A percentile compares a stretch with the other conserved stretches of the same genome.
phyloP scores from a whole-genome alignment of 495 filamentous ascomycete species.

The Tuber indicum region DNA sequence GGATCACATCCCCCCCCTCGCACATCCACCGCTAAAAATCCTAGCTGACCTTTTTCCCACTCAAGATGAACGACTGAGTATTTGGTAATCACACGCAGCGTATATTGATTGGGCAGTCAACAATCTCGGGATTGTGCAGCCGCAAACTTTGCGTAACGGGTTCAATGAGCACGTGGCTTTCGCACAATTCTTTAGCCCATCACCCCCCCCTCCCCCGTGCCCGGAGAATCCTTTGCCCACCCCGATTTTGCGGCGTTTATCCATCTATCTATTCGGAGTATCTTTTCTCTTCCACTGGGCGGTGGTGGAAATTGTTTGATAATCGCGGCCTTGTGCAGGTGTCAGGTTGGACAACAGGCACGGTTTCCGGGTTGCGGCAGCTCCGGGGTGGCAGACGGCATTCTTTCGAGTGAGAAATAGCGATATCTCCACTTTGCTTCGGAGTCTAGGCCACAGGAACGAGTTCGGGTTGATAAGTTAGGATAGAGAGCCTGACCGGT shows the following conservation, averaged over 20 bases:
- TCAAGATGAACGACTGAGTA: not conserved
- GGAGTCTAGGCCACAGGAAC: not conserved
- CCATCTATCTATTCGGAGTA: not conserved
- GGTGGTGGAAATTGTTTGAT: not conserved
- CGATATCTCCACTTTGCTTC: too few relatives aligned
- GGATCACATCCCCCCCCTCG: too few relatives aligned
- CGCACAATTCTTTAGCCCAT: not conserved
- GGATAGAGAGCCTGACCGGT: not conserved
- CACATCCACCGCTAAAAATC: not conserved
- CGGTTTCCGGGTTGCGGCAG: too few relatives aligned
- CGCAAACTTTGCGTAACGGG: not conserved
- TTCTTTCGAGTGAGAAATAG: too few relatives aligned
- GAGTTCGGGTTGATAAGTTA: not conserved
- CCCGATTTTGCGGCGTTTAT: not conserved
- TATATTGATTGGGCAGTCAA: not conserved
- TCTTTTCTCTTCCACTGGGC: not conserved
- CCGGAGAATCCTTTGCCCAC: not conserved
- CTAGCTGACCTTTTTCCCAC: not conserved
- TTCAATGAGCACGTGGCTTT: not conserved
- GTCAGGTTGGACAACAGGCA: not conserved
- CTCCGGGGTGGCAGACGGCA: too few relatives aligned
- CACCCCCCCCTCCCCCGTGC: not conserved
- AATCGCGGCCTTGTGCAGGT: not conserved
- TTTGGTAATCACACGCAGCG: not conserved
- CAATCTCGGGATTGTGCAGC: not conserved